A percentile compares a stretch with the other conserved stretches of the same genome.
Conservation (phyloP, 1,284 basidiomycete genomes). For the Coriolopsis trogii region DNA sequence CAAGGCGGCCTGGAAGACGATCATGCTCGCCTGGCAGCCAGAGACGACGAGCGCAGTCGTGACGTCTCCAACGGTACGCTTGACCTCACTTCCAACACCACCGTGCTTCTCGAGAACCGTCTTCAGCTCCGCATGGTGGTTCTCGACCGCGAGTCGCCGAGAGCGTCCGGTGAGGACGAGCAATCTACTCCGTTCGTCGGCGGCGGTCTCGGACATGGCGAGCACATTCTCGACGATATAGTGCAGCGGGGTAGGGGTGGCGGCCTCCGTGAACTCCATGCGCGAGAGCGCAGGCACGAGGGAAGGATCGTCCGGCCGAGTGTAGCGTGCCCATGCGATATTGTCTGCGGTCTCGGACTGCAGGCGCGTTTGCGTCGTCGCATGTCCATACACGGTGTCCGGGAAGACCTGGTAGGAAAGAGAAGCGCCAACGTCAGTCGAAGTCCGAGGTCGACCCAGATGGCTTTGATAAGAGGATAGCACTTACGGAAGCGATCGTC, state of each 20-base stretch:
- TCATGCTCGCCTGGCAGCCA: slow-evolving; percentile 60
- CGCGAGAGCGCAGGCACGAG: slow-evolving; percentile 46
- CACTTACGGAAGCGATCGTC: slow-evolving; percentile 49
- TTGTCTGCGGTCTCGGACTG: slow-evolving; percentile 51
- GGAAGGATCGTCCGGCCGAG: slow-evolving; percentile 30
- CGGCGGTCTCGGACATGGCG: slow-evolving; percentile 25
- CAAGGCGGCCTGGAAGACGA: slow-evolving; percentile 70
- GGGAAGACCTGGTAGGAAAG: slow-evolving; percentile 33
- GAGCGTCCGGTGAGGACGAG: slow-evolving; percentile 74
- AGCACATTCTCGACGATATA: slow-evolving; percentile 42
- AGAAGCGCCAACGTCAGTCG: slow-evolving; percentile 14
- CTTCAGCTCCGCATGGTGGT: slow-evolving; percentile 66
- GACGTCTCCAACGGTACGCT: slow-evolving; percentile 84
- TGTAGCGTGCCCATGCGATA: slow-evolving; percentile 45
- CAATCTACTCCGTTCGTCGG: slow-evolving; percentile 41
- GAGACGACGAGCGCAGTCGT: slow-evolving; percentile 71
- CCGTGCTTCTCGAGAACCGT: slow-evolving; percentile 61
- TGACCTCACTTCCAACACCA: slow-evolving; percentile 55
- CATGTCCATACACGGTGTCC: slow-evolving; percentile 49
- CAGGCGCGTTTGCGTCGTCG: slow-evolving; percentile 43
- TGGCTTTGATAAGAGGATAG: neutral
- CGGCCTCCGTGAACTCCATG: slow-evolving; percentile 57
- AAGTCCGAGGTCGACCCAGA: no score
- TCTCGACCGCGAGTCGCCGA: slow-evolving; percentile 65
- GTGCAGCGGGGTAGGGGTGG: slow-evolving; percentile 58